A percentile compares a stretch with the other conserved stretches of the same genome.
Evolutionary conservation across 2,329 filamentous ascomycete genomes (phyloP).

Genomic region (Trichoderma sp.): DNA sequence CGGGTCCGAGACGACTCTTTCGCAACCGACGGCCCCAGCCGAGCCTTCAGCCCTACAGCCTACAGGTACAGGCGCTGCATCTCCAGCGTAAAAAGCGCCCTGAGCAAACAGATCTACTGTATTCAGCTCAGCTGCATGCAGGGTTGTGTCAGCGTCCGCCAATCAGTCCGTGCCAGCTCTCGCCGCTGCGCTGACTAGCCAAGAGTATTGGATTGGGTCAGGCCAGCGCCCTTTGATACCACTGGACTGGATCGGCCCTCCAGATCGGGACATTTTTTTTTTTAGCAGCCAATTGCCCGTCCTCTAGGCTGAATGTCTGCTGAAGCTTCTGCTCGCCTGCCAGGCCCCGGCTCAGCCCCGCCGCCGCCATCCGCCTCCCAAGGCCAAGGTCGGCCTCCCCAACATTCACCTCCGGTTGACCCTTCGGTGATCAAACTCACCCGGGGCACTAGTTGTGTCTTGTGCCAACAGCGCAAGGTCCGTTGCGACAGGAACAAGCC

Average conservation of each 20-base stretch:
- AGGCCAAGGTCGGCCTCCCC: constrained; percentile 22
- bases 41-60: constrained; percentile 13
- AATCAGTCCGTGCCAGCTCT: constrained; percentile 4
- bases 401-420: constrained; percentile 32
- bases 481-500: constrained; percentile 72
- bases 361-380: constrained; percentile 22
- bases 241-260: background rate
- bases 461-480: constrained; percentile 74
- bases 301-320: background rate
- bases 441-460: constrained; percentile 62
- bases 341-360: constrained; percentile 18
- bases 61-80: background rate
- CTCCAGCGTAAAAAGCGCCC: background rate
- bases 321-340: background rate
- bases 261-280: background rate
- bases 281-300: background rate
- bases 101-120: background rate
- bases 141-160: constrained; percentile 8
- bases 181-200: background rate
- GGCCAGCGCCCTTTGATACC: background rate
- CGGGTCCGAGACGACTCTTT: constrained; percentile 10
- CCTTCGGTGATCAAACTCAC: constrained; percentile 52
- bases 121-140: constrained; percentile 5
- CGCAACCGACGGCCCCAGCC: constrained; percentile 5
- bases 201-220: background rate